phyloP scores from a whole-genome alignment of 2,329 filamentous ascomycete species.

The Cladosporium phlei region DNA sequence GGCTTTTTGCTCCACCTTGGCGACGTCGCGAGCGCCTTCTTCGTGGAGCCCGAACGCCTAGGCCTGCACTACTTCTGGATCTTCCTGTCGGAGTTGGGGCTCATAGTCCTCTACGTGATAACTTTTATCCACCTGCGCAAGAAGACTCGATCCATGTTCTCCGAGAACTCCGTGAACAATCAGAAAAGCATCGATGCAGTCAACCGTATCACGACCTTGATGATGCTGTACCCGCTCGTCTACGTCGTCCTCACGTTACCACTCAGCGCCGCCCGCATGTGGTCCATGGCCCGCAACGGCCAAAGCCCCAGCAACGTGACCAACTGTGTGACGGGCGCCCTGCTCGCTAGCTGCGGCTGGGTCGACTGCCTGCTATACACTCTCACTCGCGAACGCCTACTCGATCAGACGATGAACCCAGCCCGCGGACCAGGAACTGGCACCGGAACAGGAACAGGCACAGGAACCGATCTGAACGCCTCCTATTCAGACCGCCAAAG shows the following conservation, averaged over 20 bases:
- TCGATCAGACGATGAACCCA: conserved; percentile 37
- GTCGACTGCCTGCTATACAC: conserved; percentile 57
- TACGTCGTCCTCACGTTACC: conserved; percentile 65
- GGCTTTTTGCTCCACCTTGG: conserved; percentile 65
- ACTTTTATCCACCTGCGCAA: conserved; percentile 28
- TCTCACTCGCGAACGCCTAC: conserved; percentile 51
- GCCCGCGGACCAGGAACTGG: too few species aligned
- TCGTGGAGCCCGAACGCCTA: conserved; percentile 56
- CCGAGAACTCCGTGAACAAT: conserved; percentile 18
- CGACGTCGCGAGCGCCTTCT: conserved; percentile 62
- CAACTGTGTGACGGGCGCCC: conserved; percentile 49
- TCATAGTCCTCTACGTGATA: conserved; percentile 46
- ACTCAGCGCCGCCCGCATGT: conserved; percentile 60
- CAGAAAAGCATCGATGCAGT: conserved; percentile 26
- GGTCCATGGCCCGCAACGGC: conserved; percentile 52
- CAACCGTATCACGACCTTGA: conserved; percentile 49
- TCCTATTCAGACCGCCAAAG: background rate
- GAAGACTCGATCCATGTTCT: conserved; percentile 24
- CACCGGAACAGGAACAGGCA: background rate
- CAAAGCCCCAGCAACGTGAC: conserved; percentile 33
- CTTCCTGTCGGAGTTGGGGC: conserved; percentile 51
- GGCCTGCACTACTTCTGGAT: conserved; percentile 64
- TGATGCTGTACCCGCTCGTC: conserved; percentile 63
- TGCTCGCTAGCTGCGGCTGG: conserved; percentile 56
- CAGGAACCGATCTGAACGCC: background rate